These are phyloP conservation scores for Avena atlantica DNA, from an alignment of 176 grass and related monocot genomes.

Conservation along the genomic window DNA sequence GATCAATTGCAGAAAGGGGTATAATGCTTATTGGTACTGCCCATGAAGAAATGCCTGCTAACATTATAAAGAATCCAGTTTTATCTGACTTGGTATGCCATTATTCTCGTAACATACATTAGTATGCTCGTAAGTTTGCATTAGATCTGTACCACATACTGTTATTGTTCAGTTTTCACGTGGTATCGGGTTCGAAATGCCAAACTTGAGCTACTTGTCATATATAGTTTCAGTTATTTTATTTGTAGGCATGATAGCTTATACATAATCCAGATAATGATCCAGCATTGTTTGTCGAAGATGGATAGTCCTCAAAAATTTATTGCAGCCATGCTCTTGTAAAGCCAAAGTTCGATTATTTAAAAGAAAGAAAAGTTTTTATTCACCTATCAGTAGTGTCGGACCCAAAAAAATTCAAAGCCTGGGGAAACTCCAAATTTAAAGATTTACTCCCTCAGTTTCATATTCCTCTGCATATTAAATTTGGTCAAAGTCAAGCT, in stretches of 20 bases:
- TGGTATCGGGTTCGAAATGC: constrained; percentile 5
- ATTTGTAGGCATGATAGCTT: constrained; percentile 11
- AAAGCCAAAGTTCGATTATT: constrained; percentile 26
- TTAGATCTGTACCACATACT: neutral
- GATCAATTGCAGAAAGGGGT: constrained; percentile 95
- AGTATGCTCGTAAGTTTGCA: constrained; percentile 25
- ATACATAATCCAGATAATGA: constrained; percentile 17
- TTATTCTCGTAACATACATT: constrained; percentile 14
- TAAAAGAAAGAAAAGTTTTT: constrained; percentile 19
- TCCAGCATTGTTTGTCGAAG: constrained; percentile 9
- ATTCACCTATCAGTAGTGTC: neutral
- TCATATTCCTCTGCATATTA: no score
- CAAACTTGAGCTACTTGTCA: constrained; percentile 2
- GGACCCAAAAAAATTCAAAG: no score
- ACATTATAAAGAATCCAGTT: constrained; percentile 94
- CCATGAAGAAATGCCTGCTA: constrained; percentile 81
- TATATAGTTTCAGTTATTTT: neutral
- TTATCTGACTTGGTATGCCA: constrained; percentile 88
- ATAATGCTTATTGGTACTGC: constrained; percentile 99
- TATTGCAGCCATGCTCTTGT: neutral
- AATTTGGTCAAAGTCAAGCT: no score
- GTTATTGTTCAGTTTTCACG: neutral
- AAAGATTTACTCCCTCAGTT: no score
- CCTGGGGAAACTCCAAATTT: no score
- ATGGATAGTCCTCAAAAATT: neutral